Evolutionary conservation across 768 basidiomycete genomes (phyloP), one percentile per base, ranked within the genome.

Genomic region (Cyathus striatus): DNA sequence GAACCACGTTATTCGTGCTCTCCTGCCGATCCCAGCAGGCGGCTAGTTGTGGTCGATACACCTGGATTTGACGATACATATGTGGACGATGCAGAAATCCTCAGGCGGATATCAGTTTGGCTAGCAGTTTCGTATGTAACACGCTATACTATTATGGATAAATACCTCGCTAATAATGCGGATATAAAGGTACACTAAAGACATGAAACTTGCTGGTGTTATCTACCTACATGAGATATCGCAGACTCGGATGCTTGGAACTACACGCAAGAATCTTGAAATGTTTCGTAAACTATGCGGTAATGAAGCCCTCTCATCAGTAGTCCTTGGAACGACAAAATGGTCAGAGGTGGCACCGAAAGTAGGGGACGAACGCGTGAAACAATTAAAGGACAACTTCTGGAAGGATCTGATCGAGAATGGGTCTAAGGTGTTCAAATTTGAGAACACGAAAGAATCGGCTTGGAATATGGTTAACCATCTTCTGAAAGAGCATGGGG

Each of bases 251-350:
- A 30, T 30, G 27, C 27, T 30, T 30, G 27, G 27, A 7, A 30
- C 27, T 9, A n/a, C 27, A 9, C 27, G 27, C 7, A 7, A n/a
- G 27, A 30, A 30, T 30, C 27, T 30, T 7, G 27, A 30, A 9
- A 30, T 30, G n/a, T 30, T 30, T 30, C 27, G n/a, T n/a, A 30
- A 30, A 30, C n/a, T 37, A 30, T 40, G 38, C 23, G 38, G 38
- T 10, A 23, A 40, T 10, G 22, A 23, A 21, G 12, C 17, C 12
- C 23, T 40, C 18, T 25, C 25, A 23, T 12, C 24, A 43, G 50
- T 55, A 30, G 40, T 58, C 16, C 39, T 65, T 41, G 53, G 49
- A 14, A 57, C 61, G 9, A 62, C 58, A 44, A 62, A 61, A 60
- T 65, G 63, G 62, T 47, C 49, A 14, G 47, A 45, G 1, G 43